Conservation (phyloP, 495 filamentous ascomycete species). For the Chaetomium cochliodes region DNA sequence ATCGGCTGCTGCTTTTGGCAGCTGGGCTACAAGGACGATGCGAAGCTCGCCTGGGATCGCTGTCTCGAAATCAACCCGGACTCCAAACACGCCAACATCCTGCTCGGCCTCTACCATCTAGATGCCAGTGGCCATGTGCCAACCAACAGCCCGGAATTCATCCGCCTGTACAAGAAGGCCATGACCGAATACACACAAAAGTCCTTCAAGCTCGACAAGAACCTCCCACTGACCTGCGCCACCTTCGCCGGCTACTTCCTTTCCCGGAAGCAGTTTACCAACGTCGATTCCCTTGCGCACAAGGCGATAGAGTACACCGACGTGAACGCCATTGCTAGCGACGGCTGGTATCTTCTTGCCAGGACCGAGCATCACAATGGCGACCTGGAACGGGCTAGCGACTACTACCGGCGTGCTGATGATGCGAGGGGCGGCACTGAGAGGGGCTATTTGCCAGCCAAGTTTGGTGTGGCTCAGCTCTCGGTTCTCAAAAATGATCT, state of each 20-base stretch:
- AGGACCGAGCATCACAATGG: slow-evolving; percentile 78
- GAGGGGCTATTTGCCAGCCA: slow-evolving; percentile 84
- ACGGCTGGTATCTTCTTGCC: slow-evolving; percentile 93
- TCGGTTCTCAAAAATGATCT: slow-evolving; percentile 78
- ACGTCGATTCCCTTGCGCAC: slow-evolving; percentile 81
- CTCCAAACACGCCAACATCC: slow-evolving; percentile 85
- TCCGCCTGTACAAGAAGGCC: slow-evolving; percentile 79
- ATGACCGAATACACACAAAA: slow-evolving; percentile 93
- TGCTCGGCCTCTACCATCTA: slow-evolving; percentile 85
- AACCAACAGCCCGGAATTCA: slow-evolving; percentile 73
- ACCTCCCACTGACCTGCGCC: slow-evolving; percentile 83
- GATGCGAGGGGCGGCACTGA: slow-evolving; percentile 84
- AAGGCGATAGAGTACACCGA: slow-evolving; percentile 94
- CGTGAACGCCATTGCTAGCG: slow-evolving; percentile 90
- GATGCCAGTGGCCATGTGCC: slow-evolving; percentile 75
- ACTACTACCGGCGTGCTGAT: slow-evolving; percentile 85
- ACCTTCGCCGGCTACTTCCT: slow-evolving; percentile 89
- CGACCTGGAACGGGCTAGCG: slow-evolving; percentile 65
- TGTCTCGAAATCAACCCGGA: slow-evolving; percentile 81
- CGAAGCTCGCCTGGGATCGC: slow-evolving; percentile 84
- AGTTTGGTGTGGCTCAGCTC: slow-evolving; percentile 88
- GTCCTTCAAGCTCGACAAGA: slow-evolving; percentile 92
- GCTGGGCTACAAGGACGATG: slow-evolving; percentile 88
- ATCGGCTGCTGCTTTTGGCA: slow-evolving; percentile 97
- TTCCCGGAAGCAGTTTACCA: slow-evolving; percentile 66